phyloP scores from a whole-genome alignment of 305 asterid species.

The Petunia hybrid region DNA sequence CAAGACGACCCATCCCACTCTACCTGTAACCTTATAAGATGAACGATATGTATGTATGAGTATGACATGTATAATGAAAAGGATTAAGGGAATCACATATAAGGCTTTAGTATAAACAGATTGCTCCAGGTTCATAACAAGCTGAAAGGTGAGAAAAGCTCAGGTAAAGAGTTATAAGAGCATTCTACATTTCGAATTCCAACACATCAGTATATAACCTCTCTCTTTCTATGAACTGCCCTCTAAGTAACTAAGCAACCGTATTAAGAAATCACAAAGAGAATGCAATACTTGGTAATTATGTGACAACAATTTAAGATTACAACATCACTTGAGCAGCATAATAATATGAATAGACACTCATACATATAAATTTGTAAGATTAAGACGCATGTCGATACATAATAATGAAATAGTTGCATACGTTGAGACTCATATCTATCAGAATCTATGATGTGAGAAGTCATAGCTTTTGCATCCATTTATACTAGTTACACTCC shows the following conservation, averaged over 20 bases:
- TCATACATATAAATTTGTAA: neutral
- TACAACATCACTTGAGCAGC: neutral
- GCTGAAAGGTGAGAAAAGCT: neutral
- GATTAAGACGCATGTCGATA: neutral
- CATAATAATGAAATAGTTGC: neutral
- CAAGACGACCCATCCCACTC: neutral
- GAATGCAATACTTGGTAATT: neutral
- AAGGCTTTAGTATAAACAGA: neutral
- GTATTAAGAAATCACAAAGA: slow-evolving; percentile 4
- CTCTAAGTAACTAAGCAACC: neutral
- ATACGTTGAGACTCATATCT: neutral
- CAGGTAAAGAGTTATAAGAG: neutral
- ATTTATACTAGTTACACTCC: neutral
- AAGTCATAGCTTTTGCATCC: neutral
- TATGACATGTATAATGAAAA: neutral
- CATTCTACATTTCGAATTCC: slow-evolving; percentile 12
- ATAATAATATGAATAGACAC: neutral
- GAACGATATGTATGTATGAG: neutral
- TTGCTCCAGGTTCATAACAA: slow-evolving; percentile 12
- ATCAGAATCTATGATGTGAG: neutral
- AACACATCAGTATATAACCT: neutral
- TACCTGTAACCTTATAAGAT: slow-evolving; percentile 9
- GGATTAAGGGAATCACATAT: neutral
- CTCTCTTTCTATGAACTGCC: neutral
- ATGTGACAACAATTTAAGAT: neutral